Conservation (phyloP, 768 basidiomycete species). For the Mycena epipterygia region DNA sequence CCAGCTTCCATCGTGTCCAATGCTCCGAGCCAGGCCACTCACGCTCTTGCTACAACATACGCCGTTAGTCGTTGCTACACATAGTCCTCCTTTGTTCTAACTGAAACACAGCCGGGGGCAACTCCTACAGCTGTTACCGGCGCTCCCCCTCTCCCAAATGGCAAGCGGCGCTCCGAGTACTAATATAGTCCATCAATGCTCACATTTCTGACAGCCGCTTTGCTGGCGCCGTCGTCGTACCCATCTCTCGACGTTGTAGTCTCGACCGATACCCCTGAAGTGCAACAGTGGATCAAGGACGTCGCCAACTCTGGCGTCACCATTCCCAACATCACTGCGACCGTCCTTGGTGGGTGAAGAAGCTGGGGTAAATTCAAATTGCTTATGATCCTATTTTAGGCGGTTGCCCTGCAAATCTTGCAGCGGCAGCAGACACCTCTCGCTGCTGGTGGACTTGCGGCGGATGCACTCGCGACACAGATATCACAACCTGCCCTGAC, state of each 20-base stretch:
- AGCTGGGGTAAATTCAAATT: conserved; percentile 9
- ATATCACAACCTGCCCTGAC: conserved; percentile 82
- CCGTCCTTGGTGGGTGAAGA: conserved; percentile 50
- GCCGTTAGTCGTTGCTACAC: conserved; percentile 31
- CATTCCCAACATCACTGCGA: conserved; percentile 69
- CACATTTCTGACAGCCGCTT: conserved; percentile 49
- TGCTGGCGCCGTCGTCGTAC: conserved; percentile 67
- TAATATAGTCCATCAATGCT: not conserved
- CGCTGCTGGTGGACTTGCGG: conserved; percentile 89
- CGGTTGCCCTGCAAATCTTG: conserved; percentile 71
- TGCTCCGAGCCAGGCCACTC: conserved; percentile 58
- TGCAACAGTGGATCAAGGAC: conserved; percentile 79
- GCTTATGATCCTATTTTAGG: conserved; percentile 41
- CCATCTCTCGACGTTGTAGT: conserved; percentile 76
- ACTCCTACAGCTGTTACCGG: conserved; percentile 63
- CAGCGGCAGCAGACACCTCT: conserved; percentile 58
- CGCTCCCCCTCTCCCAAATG: conserved; percentile 73
- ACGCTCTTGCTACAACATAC: conserved; percentile 60
- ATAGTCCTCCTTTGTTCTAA: not conserved
- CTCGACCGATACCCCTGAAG: conserved; percentile 70
- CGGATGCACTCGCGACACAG: conserved; percentile 75
- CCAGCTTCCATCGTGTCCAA: conserved; percentile 57
- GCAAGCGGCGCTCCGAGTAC: conserved; percentile 43
- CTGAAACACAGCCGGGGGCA: conserved; percentile 54
- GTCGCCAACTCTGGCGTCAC: conserved; percentile 66